Evolutionary conservation across 176 grass and related monocot genomes (phyloP), one percentile per base, ranked within the genome.

Genomic region (Cenchrus fungigraminus): DNA sequence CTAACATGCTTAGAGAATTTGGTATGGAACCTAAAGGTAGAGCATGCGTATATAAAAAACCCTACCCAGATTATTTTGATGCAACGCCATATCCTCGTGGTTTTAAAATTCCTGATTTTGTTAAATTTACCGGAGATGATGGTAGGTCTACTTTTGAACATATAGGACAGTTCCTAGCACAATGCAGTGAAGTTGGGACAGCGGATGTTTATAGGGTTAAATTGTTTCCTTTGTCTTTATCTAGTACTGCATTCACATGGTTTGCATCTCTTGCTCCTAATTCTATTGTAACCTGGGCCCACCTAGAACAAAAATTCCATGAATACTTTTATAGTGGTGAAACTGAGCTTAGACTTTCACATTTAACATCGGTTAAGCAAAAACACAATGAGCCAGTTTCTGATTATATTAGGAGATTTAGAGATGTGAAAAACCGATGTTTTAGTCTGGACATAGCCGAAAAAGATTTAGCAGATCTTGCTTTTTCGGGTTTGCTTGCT

Each of bases 101-200:
- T 43, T 81, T 81, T 44, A 81, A 8, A 81, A 28, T 81, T 69
- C 50, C 17, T 9, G 31, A 56, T 43, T 81, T 81, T 57, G 9
- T 55, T 68, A 80, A 80, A 8, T 80, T 80, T 22, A 80, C 49
- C 0, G 32, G 79, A 1, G 50, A 49, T 6, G 46, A 49, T 49
- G 46, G 46, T 49, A 49, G 46, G 6, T 49, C 46, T 9, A 49
- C 46, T 49, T 49, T 49, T 49, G 46, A 49, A 8, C 46, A 49
- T 49, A 49, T 49, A 1, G 46, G 46, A 49, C 46, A 49, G 46
- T 49, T 49, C 9, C 8, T 49, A 49, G 46, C 46, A 49, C 7
- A 49, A 49, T 49, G 46, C 4, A 49, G 46, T 49, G 6, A 49
- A 49, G 46, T 49, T 49, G 46, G 46, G 46, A 9, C 46, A 49